A percentile compares a stretch with the other conserved stretches of the same genome.
phyloP scores from a whole-genome alignment of 805 yeast species.

The Cyberlindnera veronae region DNA sequence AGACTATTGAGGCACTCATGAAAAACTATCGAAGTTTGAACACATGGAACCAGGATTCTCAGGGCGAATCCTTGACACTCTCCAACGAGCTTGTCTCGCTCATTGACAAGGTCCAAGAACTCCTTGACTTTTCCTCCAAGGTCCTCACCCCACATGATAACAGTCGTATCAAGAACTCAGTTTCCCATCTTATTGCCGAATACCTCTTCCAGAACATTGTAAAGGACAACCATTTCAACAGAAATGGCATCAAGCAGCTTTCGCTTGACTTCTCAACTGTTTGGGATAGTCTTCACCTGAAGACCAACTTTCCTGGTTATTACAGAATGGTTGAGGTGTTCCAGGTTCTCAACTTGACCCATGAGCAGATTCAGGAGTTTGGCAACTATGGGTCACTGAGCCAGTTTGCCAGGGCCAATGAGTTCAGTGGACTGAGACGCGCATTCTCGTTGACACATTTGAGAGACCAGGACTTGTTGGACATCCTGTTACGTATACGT shows the following conservation, averaged over 20 bases:
- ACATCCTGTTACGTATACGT: slow-evolving; percentile 33
- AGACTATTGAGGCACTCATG: slow-evolving; percentile 28
- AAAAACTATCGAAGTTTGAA: slow-evolving; percentile 32
- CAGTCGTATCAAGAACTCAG: slow-evolving; percentile 23
- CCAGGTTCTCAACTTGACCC: slow-evolving; percentile 28
- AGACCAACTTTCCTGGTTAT: slow-evolving; percentile 17
- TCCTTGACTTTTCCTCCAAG: slow-evolving; percentile 18
- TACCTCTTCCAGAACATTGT: slow-evolving; percentile 34
- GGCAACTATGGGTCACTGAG: slow-evolving; percentile 19
- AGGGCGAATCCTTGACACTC: slow-evolving; percentile 9
- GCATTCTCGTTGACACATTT: slow-evolving; percentile 21
- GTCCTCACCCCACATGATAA: slow-evolving; percentile 17
- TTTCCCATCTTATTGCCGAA: slow-evolving; percentile 29
- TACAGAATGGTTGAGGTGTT: slow-evolving; percentile 23
- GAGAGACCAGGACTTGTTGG: slow-evolving; percentile 33
- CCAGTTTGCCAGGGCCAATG: slow-evolving; percentile 30
- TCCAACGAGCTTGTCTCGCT: slow-evolving; percentile 27
- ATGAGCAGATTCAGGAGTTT: slow-evolving; percentile 19
- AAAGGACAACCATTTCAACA: slow-evolving; percentile 35
- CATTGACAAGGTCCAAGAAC: slow-evolving; percentile 26
- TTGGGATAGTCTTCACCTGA: slow-evolving; percentile 26
- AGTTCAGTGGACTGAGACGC: slow-evolving; percentile 27
- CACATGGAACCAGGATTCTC: slow-evolving; percentile 27
- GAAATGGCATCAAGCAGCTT: slow-evolving; percentile 32
- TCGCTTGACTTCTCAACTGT: slow-evolving; percentile 30